A percentile compares a stretch with the other conserved stretches of the same genome.
Conservation (phyloP, 441 rosid genomes). For the Euphorbia corollata region DNA sequence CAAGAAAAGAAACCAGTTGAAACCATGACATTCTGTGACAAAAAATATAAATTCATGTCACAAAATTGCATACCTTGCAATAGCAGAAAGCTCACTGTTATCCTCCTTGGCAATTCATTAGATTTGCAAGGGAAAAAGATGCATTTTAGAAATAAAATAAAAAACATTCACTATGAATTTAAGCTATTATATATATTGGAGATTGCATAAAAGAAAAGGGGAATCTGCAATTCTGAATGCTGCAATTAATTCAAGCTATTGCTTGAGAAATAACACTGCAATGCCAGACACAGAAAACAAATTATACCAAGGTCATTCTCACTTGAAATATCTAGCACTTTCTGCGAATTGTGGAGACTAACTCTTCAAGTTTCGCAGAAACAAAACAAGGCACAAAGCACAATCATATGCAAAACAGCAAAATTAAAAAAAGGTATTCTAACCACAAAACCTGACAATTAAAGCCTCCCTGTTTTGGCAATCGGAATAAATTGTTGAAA, state of each 20-base stretch:
- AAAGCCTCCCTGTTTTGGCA: neutral
- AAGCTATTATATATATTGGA: neutral
- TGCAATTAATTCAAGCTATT: neutral
- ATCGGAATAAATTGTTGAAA: neutral
- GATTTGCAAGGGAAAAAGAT: constrained; percentile 83
- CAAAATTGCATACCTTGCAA: constrained; percentile 57
- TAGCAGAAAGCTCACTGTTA: constrained; percentile 81
- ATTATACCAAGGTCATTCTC: neutral
- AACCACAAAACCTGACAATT: neutral
- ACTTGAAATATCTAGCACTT: too few relatives aligned
- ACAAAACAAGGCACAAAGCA: neutral
- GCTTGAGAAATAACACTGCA: neutral
- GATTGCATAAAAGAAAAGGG: neutral
- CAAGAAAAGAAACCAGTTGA: neutral
- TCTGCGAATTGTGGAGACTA: too few relatives aligned
- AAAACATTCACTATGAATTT: neutral
- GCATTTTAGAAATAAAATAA: constrained; percentile 23
- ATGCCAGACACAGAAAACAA: neutral
- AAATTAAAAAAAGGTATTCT: too few relatives aligned
- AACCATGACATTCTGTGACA: neutral
- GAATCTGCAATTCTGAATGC: neutral
- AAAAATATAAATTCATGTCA: neutral
- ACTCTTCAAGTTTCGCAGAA: neutral
- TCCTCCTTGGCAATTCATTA: constrained; percentile 86
- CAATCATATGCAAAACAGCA: neutral